phyloP scores from a whole-genome alignment of 345 rosid genomes.

The Camelina neglecta region DNA sequence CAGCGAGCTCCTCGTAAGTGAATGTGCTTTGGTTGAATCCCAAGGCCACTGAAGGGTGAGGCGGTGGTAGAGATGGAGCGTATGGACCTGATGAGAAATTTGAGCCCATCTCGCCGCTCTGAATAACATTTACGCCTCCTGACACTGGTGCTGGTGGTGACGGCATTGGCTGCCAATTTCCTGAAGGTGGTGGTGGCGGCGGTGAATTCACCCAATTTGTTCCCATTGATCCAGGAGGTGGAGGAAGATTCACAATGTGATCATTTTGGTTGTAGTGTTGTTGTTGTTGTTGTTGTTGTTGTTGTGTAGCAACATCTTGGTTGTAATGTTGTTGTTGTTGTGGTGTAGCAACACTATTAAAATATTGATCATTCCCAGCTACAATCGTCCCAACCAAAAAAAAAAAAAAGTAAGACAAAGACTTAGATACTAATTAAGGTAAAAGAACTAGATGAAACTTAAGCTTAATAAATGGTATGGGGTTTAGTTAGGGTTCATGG shows the following conservation, averaged over 20 bases:
- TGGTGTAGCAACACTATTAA: constrained; percentile 4
- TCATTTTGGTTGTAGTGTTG: constrained; percentile 47
- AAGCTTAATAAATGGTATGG: not conserved
- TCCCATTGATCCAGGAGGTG: constrained; percentile 54
- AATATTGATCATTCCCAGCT: constrained; percentile 46
- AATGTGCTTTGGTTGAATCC: constrained; percentile 66
- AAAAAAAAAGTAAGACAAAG: not conserved
- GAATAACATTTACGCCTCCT: constrained; percentile 8
- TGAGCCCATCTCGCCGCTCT: constrained; percentile 55
- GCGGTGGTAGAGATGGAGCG: constrained; percentile 60
- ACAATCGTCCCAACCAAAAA: not conserved
- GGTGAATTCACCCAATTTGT: constrained; percentile 46
- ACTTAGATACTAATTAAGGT: not conserved
- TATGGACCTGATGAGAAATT: constrained; percentile 56
- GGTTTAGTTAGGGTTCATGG: not conserved
- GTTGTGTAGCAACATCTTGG: constrained; percentile 23
- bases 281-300: constrained; percentile 36
- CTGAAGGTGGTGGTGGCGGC: constrained; percentile 42
- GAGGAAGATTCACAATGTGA: constrained; percentile 38
- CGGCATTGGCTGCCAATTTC: constrained; percentile 43
- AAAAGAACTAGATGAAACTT: not conserved
- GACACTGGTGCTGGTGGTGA: constrained; percentile 42
- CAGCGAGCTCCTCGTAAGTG: constrained; percentile 69
- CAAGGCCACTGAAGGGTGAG: constrained; percentile 57
- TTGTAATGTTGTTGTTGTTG: constrained; percentile 47